phyloP scores from a whole-genome alignment of 768 basidiomycete genomes.

The Termitomyces sp. region DNA sequence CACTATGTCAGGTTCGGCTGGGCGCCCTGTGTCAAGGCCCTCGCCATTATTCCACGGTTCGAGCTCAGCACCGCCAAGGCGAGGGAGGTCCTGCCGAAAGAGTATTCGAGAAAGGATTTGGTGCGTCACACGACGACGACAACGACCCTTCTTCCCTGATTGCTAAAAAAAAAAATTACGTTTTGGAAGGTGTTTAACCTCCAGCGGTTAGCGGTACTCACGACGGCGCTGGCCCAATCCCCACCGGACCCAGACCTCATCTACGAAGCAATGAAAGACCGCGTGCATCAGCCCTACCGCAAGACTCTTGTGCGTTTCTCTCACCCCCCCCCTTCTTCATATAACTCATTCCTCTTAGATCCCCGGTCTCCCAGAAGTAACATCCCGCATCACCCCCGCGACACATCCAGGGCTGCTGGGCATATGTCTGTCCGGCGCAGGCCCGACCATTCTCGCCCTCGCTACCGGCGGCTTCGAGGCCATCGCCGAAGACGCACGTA shows the following conservation, averaged over 20 bases:
- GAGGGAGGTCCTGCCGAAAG: conserved; percentile 77
- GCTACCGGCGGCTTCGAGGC: conserved; percentile 81
- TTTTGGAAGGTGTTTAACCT: conserved; percentile 89
- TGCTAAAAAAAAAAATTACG: too few species aligned
- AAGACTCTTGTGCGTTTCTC: conserved; percentile 66
- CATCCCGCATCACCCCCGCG: conserved; percentile 79
- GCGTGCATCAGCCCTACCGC: conserved; percentile 95
- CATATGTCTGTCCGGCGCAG: conserved; percentile 96
- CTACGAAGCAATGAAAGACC: conserved; percentile 99
- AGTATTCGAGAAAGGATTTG: conserved; percentile 87
- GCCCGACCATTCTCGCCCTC: conserved; percentile 94
- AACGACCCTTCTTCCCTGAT: too few species aligned
- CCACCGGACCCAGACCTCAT: conserved; percentile 96
- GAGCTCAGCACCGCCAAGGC: conserved; percentile 97
- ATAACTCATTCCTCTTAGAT: conserved; percentile 49
- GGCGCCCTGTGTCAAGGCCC: conserved; percentile 79
- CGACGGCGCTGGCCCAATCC: conserved; percentile 84
- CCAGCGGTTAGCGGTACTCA: conserved; percentile 93
- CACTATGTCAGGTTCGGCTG: conserved; percentile 91
- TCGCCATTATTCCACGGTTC: conserved; percentile 93
- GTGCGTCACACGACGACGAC: too few species aligned
- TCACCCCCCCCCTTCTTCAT: background rate
- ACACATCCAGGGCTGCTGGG: conserved; percentile 95
- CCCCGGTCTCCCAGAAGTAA: conserved; percentile 92
- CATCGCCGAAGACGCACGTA: conserved; percentile 79